These are phyloP conservation scores for Marsdenia floribunda DNA, from an alignment of 257 asterid genomes.

Conservation along the genomic window DNA sequence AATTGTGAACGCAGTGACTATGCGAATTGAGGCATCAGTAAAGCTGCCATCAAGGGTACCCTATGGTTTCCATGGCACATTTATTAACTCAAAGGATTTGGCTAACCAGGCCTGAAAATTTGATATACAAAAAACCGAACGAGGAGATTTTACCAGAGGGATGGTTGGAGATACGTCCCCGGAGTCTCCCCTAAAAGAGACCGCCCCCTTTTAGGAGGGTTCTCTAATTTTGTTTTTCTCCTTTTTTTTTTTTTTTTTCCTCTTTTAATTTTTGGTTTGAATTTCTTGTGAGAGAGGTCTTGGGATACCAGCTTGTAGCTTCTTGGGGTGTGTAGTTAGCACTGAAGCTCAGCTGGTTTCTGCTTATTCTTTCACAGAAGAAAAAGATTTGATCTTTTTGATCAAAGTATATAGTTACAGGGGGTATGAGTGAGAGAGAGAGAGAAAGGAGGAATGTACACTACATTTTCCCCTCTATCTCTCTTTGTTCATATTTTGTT, in stretches of 20 bases:
- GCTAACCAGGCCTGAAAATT: conserved; percentile 47
- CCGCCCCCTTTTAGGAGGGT: conserved; percentile 19
- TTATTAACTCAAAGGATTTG: conserved; percentile 55
- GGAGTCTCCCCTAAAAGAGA: conserved; percentile 42
- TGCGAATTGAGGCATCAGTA: conserved; percentile 65
- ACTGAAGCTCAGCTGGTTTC: conserved; percentile 90
- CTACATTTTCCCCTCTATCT: conserved; percentile 22
- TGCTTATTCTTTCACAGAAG: conserved; percentile 48
- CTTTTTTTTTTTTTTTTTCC: conserved; percentile 1
- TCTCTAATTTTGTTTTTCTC: conserved; percentile 12
- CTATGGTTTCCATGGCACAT: conserved; percentile 93
- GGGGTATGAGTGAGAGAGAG: too few species aligned
- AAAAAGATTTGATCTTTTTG: conserved; percentile 17
- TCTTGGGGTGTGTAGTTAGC: conserved; percentile 53
- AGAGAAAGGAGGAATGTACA: not conserved
- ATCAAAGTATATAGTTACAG: conserved; percentile 19
- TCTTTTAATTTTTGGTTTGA: not conserved
- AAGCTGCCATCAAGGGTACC: conserved; percentile 87
- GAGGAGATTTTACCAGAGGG: conserved; percentile 83
- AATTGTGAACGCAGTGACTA: conserved; percentile 61
- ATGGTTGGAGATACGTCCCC: conserved; percentile 69
- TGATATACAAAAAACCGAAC: too few species aligned
- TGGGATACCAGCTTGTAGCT: conserved; percentile 84
- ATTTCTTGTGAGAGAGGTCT: conserved; percentile 46
- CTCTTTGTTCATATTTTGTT: conserved; percentile 28